Evolutionary conservation across 495 filamentous ascomycete species (phyloP).

Genomic region (Xylaria castorea): DNA sequence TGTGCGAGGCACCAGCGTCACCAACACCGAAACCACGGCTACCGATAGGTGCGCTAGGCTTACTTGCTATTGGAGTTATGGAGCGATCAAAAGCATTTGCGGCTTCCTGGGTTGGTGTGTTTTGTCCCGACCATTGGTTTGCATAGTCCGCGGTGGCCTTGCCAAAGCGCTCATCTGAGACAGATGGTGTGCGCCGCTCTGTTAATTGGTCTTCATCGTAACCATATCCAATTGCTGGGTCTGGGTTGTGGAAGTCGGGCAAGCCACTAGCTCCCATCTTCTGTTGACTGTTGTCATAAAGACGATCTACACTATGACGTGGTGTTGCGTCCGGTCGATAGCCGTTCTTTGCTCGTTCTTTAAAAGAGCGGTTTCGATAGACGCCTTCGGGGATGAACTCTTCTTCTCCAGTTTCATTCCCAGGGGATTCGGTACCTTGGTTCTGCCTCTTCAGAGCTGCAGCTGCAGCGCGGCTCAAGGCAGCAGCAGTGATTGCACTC

Average conservation of each 20-base stretch:
- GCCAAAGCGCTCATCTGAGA: slow-evolving; percentile 46
- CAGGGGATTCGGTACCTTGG: slow-evolving; percentile 37
- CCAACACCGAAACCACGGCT: slow-evolving; percentile 41
- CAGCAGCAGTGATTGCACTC: slow-evolving; percentile 58
- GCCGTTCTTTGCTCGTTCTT: slow-evolving; percentile 59
- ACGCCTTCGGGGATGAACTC: slow-evolving; percentile 47
- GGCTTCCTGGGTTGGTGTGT: slow-evolving; percentile 48
- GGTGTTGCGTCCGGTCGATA: slow-evolving; percentile 66
- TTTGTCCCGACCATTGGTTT: slow-evolving; percentile 47
- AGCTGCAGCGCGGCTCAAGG: slow-evolving; percentile 56
- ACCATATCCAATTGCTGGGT: slow-evolving; percentile 72
- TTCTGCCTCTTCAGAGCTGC: slow-evolving; percentile 52
- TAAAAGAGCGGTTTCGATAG: slow-evolving; percentile 59
- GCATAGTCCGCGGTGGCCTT: slow-evolving; percentile 36
- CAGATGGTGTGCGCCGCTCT: slow-evolving; percentile 40
- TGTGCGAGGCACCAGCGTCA: slow-evolving; percentile 53
- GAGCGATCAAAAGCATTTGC: slow-evolving; percentile 47
- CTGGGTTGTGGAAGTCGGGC: slow-evolving; percentile 64
- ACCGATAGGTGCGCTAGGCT: slow-evolving; percentile 25
- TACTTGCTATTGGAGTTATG: slow-evolving; percentile 44
- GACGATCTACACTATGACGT: slow-evolving; percentile 76
- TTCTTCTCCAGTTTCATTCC: slow-evolving; percentile 28
- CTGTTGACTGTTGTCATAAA: slow-evolving; percentile 63
- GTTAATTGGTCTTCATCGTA: slow-evolving; percentile 62
- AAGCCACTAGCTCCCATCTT: slow-evolving; percentile 68